Percentiles rank a stretch among this genome's conserved stretches.
phyloP scores from a whole-genome alignment of 441 rosid genomes.

The Gossypium laxum region DNA sequence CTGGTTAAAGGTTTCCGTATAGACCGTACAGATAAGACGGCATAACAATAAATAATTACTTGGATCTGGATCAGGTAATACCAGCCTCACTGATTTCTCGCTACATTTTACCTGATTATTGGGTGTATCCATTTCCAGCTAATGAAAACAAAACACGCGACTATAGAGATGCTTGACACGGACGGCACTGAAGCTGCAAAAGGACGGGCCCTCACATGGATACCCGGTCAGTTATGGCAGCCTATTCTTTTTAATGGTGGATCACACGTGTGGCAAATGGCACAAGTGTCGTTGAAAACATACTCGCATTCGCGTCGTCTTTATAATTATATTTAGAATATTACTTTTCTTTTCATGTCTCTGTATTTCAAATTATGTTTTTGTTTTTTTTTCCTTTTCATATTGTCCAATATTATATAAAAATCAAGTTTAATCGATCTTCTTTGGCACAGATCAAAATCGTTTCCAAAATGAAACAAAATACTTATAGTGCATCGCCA shows the following conservation, averaged over 20 bases:
- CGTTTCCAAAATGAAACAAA: neutral
- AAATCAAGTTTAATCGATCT: too few relatives aligned
- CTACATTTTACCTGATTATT: neutral
- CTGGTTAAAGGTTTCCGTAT: neutral
- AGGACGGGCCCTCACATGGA: neutral
- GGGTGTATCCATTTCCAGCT: neutral
- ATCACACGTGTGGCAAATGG: neutral
- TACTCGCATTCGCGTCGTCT: too few relatives aligned
- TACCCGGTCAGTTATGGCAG: neutral
- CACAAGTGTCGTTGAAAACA: neutral
- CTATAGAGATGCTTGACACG: neutral
- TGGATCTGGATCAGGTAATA: neutral
- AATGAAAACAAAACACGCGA: neutral
- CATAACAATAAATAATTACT: neutral
- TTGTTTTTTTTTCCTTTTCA: neutral
- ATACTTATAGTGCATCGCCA: neutral
- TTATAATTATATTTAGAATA: neutral
- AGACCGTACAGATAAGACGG: constrained; percentile 11
- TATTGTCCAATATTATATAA: neutral
- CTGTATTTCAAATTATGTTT: neutral
- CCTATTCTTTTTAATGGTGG: neutral
- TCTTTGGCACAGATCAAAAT: neutral
- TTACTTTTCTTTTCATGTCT: neutral
- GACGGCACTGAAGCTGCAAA: neutral
- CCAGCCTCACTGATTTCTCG: neutral